Conservation (phyloP, 225 moss, liverwort and hornwort genomes). For the Pleurozium schreberi region DNA sequence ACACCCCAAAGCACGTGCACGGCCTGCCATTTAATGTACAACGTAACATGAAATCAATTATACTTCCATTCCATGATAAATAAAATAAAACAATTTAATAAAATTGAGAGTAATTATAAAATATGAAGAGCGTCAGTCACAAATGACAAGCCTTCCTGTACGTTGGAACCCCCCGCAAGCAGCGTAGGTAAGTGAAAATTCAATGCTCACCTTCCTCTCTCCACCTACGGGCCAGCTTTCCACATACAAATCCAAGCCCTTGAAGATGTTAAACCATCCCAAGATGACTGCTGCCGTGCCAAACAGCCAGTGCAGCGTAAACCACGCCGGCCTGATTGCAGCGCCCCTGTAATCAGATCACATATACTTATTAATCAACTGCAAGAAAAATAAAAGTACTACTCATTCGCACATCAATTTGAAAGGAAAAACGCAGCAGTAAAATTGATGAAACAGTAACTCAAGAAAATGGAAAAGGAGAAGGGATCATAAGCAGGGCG, state of each 20-base stretch:
- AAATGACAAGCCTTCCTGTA: neutral
- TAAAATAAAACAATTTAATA: no score
- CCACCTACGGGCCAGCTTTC: neutral
- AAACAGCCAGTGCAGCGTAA: constrained; percentile 11
- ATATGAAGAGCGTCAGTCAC: neutral
- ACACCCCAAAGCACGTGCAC: neutral
- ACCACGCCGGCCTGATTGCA: neutral
- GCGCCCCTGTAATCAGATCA: neutral
- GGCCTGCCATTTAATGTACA: constrained; percentile 2
- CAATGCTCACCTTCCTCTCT: neutral
- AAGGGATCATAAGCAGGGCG: neutral
- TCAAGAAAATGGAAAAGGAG: neutral
- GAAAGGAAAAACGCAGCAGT: neutral
- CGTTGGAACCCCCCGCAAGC: neutral
- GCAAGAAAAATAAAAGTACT: neutral
- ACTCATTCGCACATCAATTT: neutral
- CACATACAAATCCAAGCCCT: constrained; percentile 1
- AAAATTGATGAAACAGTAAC: neutral
- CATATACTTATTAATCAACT: neutral
- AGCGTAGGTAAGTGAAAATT: no score
- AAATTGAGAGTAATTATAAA: neutral
- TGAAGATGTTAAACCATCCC: constrained; percentile 27
- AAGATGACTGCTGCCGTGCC: constrained; percentile 6
- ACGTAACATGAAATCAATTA: neutral
- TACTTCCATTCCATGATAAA: neutral